Base-by-base conservation (phyloP, 805 yeast species). In the Yamadazyma sp. region DNA sequence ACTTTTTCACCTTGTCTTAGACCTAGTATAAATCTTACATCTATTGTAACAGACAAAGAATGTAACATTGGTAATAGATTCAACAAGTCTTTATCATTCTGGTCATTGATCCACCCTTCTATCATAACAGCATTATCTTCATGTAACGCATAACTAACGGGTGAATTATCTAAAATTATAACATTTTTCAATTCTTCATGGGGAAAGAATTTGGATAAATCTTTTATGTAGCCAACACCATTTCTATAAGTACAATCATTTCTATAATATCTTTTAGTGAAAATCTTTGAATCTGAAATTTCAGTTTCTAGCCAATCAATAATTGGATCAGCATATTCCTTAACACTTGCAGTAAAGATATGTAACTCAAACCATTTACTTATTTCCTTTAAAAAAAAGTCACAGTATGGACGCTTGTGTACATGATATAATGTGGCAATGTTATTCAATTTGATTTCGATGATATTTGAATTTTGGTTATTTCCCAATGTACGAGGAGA, bases 51-150 rank as follows among this genome's bases (percentile, higher is more conserved):
- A 39, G 95, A 70, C 50, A 93, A 60, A 18, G 91, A 81, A 49
- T 80, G 75, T 27, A 87, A 62, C 52, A 93, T 62, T 1, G 98
- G 98, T 27, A 93, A 58, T 34, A 93, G 61, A 49, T 87, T 80
- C 58, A 93, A 65, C 39, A 93, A 64, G 50, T 87, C 95, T 15
- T 80, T 68, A 53, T 93, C 98, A 23, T 82, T 76, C n/a, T 94
- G 95, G 59, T 93, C 98, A 53, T 85, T 86, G 43, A 93, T 87
- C 98, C 98, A 93, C 30, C 98, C 98, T 60, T 89, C 96, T 5
- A 93, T 87, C 64, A 83, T 80, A 15, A 93, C 82, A 1, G 96
- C 98, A 52, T 93, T 93, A 46, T 81, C 81, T 40, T 80, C 86
- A 56, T 91, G 89, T 56, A 77, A 62, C 11, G 86, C 80, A 56